Base-by-base conservation (phyloP, 2,329 filamentous ascomycete genomes). In the Curvularia sp. region DNA sequence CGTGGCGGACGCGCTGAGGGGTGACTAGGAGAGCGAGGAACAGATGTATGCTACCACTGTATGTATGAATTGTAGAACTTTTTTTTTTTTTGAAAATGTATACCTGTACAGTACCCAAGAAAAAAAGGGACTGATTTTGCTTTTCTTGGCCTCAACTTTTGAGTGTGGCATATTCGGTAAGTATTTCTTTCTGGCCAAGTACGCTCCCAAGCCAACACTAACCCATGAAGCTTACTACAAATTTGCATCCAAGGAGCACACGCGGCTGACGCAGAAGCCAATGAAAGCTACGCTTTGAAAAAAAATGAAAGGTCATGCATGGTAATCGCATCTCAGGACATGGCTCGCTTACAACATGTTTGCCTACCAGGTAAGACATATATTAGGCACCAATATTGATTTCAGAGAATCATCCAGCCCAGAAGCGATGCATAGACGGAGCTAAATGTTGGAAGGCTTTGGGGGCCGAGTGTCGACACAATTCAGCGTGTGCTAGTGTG, bases 1-100 rank as follows among this genome's bases (percentile, higher is more conserved):
- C 0, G 27, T 55, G 27, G 55, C 42, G 1, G 53, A 59, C 10
- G 59, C 56, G 10, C 39, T 54, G 53, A 60, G 58, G 39, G n/a
- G 41, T 10, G 51, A 56, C 10, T 53, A 57, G 21, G 10, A 12
- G 3, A n/a, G 25, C 7, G 39, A 0, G 1, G 15, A 43, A 27
- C 18, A 34, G 38, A 27, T n/a, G n/a, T n/a, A n/a, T n/a, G n/a
- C n/a, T n/a, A n/a, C n/a, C n/a, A n/a, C n/a, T n/a, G n/a, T 38
- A 28, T 53, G 49, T 19, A 54, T 55, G 43, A 52, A 46, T 54
- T 54, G 25, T 30, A 30, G 25, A 36, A 10, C 10, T 42, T 21
- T 10, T 23, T 42, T 43, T 21, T 25, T 42, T 1, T n/a, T n/a
- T 7, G 12, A 19, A 19, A 46, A 30, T 32, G 9, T 19, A 25